phyloP scores from a whole-genome alignment of 495 filamentous ascomycete genomes.

The Articulospora tetracladia region DNA sequence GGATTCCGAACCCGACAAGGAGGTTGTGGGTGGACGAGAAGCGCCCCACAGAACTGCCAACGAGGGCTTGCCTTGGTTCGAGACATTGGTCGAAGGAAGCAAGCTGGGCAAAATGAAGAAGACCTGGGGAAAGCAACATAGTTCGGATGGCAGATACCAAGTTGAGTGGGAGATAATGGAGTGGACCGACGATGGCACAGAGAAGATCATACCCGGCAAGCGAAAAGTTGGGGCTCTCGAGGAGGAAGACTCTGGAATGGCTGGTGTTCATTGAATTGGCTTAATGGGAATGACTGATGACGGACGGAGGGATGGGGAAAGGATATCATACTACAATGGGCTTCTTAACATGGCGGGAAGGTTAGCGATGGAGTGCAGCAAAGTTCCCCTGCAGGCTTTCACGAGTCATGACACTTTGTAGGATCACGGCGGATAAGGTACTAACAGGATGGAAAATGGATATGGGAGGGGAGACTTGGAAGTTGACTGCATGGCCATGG shows the following conservation, averaged over 20 bases:
- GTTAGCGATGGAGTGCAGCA: no score
- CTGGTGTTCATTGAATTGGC: conserved; percentile 5
- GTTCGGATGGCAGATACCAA: conserved; percentile 51
- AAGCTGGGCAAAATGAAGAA: conserved; percentile 62
- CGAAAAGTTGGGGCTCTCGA: conserved; percentile 45
- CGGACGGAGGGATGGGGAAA: not conserved
- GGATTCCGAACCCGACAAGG: conserved; percentile 31
- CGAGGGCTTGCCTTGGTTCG: conserved; percentile 75
- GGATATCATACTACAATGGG: not conserved
- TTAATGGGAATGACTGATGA: not conserved
- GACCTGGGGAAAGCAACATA: conserved; percentile 48
- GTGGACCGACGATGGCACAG: conserved; percentile 58
- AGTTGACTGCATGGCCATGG: not conserved
- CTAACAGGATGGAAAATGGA: not conserved
- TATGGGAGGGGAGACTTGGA: not conserved
- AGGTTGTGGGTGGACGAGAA: not conserved
- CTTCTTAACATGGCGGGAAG: no score
- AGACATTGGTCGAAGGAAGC: conserved; percentile 72
- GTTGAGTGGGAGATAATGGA: conserved; percentile 86
- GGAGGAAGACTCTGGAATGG: conserved; percentile 25
- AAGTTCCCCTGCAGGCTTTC: not conserved
- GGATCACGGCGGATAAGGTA: not conserved
- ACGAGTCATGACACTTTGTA: conserved; percentile 1
- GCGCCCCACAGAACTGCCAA: conserved; percentile 21
- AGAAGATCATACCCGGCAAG: conserved; percentile 42